Evolutionary conservation across 2,329 filamentous ascomycete genomes (phyloP).

Genomic region (Podosphaera leucotricha): DNA sequence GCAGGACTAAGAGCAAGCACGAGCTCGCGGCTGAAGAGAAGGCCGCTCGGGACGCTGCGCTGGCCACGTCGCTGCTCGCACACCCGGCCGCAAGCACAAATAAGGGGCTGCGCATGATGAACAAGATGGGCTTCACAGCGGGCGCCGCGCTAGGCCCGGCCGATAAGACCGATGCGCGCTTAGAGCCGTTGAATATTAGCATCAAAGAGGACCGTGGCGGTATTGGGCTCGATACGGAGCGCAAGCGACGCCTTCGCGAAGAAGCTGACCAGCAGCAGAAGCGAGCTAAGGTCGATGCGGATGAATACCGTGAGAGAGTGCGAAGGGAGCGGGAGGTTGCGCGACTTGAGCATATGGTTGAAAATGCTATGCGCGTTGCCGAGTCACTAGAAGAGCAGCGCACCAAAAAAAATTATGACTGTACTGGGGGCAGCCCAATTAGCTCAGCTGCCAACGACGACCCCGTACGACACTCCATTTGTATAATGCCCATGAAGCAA

Average conservation of each 20-base stretch:
- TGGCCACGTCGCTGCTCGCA: slow-evolving; percentile 50
- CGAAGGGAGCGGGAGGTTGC: slow-evolving; percentile 45
- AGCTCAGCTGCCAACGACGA: too few relatives aligned
- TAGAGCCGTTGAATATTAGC: slow-evolving; percentile 53
- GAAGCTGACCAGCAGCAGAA: slow-evolving; percentile 34
- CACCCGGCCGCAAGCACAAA: slow-evolving; percentile 28
- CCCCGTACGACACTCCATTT: slow-evolving; percentile 4
- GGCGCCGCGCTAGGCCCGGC: slow-evolving; percentile 51
- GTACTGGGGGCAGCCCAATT: too few relatives aligned
- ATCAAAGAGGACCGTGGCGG: slow-evolving; percentile 63
- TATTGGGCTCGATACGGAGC: slow-evolving; percentile 63
- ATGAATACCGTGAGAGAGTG: slow-evolving; percentile 51
- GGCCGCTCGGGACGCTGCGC: slow-evolving; percentile 47
- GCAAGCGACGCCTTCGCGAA: slow-evolving; percentile 52
- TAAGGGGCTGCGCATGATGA: slow-evolving; percentile 93
- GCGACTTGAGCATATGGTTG: slow-evolving; percentile 43
- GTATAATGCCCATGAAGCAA: slow-evolving; percentile 32
- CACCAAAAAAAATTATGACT: slow-evolving; percentile 5
- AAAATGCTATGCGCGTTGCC: slow-evolving; percentile 60
- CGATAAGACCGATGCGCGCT: slow-evolving; percentile 18
- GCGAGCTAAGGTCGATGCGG: slow-evolving; percentile 36
- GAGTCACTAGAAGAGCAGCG: slow-evolving; percentile 36
- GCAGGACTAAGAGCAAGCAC: slow-evolving; percentile 53
- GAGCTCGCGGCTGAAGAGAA: slow-evolving; percentile 56
- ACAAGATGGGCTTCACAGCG: slow-evolving; percentile 70